These are phyloP conservation scores for Trichocladium antarcticum DNA, from an alignment of 495 filamentous ascomycete genomes.

Conservation along the genomic window DNA sequence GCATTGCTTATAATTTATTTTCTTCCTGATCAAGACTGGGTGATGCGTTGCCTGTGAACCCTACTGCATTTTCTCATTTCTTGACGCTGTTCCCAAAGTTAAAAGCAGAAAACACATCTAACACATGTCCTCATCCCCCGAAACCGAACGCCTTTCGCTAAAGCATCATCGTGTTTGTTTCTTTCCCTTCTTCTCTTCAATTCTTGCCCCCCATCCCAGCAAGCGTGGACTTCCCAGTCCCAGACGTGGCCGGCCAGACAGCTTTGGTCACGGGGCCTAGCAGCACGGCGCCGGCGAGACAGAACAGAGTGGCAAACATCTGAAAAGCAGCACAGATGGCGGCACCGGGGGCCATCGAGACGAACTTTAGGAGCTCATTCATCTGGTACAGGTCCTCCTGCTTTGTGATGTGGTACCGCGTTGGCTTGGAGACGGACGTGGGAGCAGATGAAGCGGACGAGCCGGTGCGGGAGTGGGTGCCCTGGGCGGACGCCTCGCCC, in stretches of 20 bases:
- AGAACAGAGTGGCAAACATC: slow-evolving; percentile 49
- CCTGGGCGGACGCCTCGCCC: neutral
- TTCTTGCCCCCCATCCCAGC: neutral
- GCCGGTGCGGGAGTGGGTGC: neutral
- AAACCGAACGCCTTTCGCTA: no score
- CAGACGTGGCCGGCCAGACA: neutral
- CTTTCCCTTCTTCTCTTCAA: neutral
- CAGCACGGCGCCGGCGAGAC: slow-evolving; percentile 41
- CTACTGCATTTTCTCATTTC: no score
- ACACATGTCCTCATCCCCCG: no score
- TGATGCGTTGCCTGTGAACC: no score
- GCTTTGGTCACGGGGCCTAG: slow-evolving; percentile 14
- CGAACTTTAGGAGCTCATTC: slow-evolving; percentile 65
- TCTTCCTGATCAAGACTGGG: neutral
- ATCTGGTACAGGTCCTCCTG: slow-evolving; percentile 81
- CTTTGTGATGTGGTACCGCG: slow-evolving; percentile 52
- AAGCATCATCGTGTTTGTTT: no score
- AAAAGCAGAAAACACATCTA: no score
- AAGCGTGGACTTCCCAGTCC: neutral
- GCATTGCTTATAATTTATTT: neutral
- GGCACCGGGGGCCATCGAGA: slow-evolving; percentile 37
- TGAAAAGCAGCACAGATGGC: slow-evolving; percentile 46
- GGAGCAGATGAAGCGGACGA: neutral
- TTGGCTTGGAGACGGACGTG: neutral
- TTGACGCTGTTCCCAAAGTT: no score